Percentiles rank a stretch among this genome's conserved stretches.
These are phyloP conservation scores for Neonectria sp. DNA, from an alignment of 2,329 filamentous ascomycete species.

Conservation along the genomic window DNA sequence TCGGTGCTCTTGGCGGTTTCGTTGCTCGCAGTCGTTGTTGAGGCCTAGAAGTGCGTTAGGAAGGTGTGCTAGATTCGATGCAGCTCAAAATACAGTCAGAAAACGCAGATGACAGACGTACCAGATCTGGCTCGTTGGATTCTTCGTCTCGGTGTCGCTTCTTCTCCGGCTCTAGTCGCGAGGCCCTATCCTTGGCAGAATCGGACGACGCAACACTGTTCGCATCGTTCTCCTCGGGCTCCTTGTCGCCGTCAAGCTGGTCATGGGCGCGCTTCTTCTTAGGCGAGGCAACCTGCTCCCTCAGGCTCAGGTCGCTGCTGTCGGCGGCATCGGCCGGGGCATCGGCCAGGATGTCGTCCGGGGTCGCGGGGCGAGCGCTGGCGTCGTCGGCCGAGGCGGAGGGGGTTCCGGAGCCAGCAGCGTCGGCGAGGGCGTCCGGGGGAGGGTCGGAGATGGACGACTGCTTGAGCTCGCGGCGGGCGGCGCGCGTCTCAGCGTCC, in stretches of 20 bases:
- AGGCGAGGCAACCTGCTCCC: conserved; percentile 70
- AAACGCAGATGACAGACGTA: conserved; percentile 44
- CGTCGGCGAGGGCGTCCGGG: conserved; percentile 38
- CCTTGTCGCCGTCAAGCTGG: conserved; percentile 67
- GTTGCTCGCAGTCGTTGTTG: conserved; percentile 35
- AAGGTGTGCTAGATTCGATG: conserved; percentile 4
- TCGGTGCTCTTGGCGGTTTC: conserved; percentile 43
- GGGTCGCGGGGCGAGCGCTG: conserved; percentile 50
- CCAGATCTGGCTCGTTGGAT: conserved; percentile 50
- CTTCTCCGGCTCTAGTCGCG: conserved; percentile 71
- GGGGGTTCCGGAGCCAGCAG: conserved; percentile 35
- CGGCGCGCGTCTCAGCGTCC: conserved; percentile 75
- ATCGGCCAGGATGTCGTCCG: conserved; percentile 49
- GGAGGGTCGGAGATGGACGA: conserved; percentile 71
- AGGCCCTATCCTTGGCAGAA: conserved; percentile 65
- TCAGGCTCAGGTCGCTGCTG: conserved; percentile 57
- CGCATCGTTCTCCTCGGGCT: conserved; percentile 59
- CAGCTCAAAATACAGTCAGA: background rate
- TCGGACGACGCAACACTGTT: conserved; percentile 60
- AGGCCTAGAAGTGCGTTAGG: conserved; percentile 39
- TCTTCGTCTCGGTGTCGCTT: conserved; percentile 73
- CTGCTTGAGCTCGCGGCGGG: conserved; percentile 76
- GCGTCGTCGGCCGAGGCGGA: conserved; percentile 41
- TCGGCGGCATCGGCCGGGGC: conserved; percentile 49
- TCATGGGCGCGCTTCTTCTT: conserved; percentile 78